Conservation (phyloP, 1,284 basidiomycete genomes). For the Melampsora larici-populina region DNA sequence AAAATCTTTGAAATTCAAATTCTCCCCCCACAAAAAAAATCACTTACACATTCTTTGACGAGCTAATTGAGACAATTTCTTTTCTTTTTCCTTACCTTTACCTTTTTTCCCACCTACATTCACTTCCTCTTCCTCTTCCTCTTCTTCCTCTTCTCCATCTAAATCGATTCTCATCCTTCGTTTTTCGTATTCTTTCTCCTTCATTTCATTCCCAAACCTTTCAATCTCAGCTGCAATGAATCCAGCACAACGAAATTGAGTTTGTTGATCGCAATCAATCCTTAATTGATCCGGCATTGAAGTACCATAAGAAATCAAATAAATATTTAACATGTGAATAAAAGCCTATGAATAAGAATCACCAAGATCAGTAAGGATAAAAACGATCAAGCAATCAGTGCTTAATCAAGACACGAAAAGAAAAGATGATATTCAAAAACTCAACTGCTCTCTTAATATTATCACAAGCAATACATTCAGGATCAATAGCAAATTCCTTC, state of each 20-base stretch:
- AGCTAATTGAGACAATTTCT: too few relatives aligned
- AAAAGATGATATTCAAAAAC: not conserved
- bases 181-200: not conserved
- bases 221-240: conserved; percentile 49
- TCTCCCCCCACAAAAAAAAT: too few relatives aligned
- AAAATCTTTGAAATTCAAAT: too few relatives aligned
- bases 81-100: too few relatives aligned
- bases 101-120: not conserved
- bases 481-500: too few relatives aligned
- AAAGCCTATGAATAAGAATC: conserved; percentile 20
- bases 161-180: not conserved
- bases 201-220: conserved; percentile 45
- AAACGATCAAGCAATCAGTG: not conserved
- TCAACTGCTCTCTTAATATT: conserved; percentile 26
- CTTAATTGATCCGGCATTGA: conserved; percentile 44
- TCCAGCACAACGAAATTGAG: conserved; percentile 49
- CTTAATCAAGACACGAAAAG: not conserved
- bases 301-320: conserved; percentile 27
- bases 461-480: not conserved
- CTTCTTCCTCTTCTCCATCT: conserved; percentile 36
- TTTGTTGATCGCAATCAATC: conserved; percentile 47
- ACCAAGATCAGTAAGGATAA: not conserved
- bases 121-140: not conserved
- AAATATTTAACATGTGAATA: conserved; percentile 40
- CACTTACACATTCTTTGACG: too few relatives aligned